Evolutionary conservation across 768 basidiomycete genomes (phyloP), one percentile per base, ranked within the genome.

Genomic region (Leccinum pellstonianum): DNA sequence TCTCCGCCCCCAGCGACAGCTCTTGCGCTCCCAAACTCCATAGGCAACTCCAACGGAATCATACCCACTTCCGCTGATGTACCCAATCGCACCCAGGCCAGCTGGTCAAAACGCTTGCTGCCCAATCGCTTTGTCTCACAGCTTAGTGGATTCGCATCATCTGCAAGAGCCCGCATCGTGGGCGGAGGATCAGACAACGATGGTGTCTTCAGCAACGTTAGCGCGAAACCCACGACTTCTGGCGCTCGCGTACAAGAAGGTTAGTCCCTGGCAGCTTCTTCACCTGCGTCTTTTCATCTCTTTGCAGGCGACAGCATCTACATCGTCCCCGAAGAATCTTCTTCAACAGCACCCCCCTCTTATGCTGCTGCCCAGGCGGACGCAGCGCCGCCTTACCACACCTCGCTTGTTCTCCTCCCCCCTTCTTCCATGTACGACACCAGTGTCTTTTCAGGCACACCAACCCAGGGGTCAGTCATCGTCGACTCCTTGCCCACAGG

Each of bases 371-470:
- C 97, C 10, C 88, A 95, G 70, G 87, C 91, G 15, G 97, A 99
- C 74, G 86, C 93, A n/a, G 95, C 94, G 7, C 97, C 97, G 4
- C 91, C 95, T 1, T 99, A 99, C 75, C 98, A 94, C 86, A 96
- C 98, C 65, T 97, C 93, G 2, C 95, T 93, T 3, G 85, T 98
- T n/a, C 92, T 98, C 71, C 87, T 95, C 7, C 94, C 95, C 9
- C 64, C 73, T 4, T 62, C 64, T 10, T 47, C 57, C 11, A 37
- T 63, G 17, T 70, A 65, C 15, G 64, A 71, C 19, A 25, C 68
- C 37, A 86, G 84, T 62, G 73, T 85, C 15, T 77, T 86, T 15
- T 72, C 84, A 29, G 64, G 69, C 35, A 31, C 66, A 25, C 63
- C 62, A 53, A 60, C 65, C 5, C 72, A 72, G 49, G 88, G 93